Conservation (phyloP, 2,329 filamentous ascomycete species). For the Fusarium nygamai region DNA sequence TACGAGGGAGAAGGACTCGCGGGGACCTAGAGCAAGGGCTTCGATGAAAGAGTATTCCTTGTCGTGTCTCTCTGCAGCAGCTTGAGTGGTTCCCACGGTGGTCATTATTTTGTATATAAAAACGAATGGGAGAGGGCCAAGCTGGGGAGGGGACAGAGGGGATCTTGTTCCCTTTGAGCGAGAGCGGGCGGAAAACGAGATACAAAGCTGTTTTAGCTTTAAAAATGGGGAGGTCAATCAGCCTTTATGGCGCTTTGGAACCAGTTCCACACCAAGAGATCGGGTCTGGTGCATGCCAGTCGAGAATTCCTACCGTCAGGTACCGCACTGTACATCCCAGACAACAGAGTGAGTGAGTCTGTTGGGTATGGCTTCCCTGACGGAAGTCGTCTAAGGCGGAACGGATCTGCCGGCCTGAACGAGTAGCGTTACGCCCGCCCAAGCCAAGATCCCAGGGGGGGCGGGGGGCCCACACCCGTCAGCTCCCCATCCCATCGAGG, state of each 20-base stretch:
- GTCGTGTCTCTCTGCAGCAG: constrained; percentile 33
- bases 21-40: constrained; percentile 43
- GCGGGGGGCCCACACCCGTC: constrained; percentile 15
- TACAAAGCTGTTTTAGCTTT: background rate
- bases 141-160: background rate
- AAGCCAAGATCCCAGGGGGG: constrained; percentile 17
- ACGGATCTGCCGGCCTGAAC: constrained; percentile 39
- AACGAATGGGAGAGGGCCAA: background rate
- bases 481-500: constrained; percentile 11
- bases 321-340: constrained; percentile 12
- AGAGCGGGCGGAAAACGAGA: background rate
- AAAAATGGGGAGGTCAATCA: constrained; percentile 28
- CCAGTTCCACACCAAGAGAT: background rate
- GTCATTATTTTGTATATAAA: constrained; percentile 38
- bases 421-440: background rate
- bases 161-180: constrained; percentile 5
- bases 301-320: background rate
- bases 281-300: constrained; percentile 12
- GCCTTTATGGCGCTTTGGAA: constrained; percentile 40
- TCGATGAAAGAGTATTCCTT: constrained; percentile 48
- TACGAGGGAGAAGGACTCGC: constrained; percentile 41
- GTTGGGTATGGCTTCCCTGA: background rate
- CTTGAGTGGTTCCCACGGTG: constrained; percentile 26
- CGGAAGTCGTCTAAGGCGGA: constrained; percentile 28
- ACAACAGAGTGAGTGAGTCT: background rate